Base-by-base conservation (phyloP, 306 rosid species). In the Vigna reflexopilosa region DNA sequence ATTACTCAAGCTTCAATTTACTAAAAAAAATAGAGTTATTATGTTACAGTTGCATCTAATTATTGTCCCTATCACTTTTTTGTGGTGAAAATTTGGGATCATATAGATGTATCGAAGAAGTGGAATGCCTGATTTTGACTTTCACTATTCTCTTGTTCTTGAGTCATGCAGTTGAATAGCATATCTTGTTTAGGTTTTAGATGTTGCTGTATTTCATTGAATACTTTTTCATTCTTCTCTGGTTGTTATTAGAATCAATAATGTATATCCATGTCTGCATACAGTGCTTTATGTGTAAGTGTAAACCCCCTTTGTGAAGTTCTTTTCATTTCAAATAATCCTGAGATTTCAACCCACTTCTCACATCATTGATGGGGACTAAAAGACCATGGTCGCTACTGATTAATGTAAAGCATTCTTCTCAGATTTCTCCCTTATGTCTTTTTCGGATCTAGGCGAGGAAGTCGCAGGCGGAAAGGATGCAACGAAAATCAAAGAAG, bases 191-290 rank as follows among this genome's bases (percentile, higher is more conserved):
- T 45, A 45, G 56, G 51, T 2, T 73, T 45, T 34, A 47, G 34
- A 34, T 65, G 55, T 19, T 51, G 50, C 47, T 73, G 26, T 57
- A 56, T 38, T 57, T 67, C 28, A 28, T 66, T 55, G 63, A 54
- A 36, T 44, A 0, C 40, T 57, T 52, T 49, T 57, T 44, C 9
- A 4, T 30, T 78, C 51, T 57, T 66, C 74, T 63, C 17, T 59
- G 20, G 16, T 44, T 59, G 62, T 22, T 20, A 3, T 9, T 20
- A 20, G 34, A 56, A 56, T 11, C 16, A 45, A 11, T 4, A 3
- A 45, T 8, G 47, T 42, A 34, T 34, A 34, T 34, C 9, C 5
- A 9, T 40, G 45, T 40, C 9, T 40, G 45, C 12, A 40, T 40
- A 40, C 45, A 10, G 9, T 40, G 45, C 57, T 71, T 55, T 32